A percentile compares a stretch with the other conserved stretches of the same genome.
Conservation (phyloP, 1,139 yeast genomes). For the Pneumocystis canis region DNA sequence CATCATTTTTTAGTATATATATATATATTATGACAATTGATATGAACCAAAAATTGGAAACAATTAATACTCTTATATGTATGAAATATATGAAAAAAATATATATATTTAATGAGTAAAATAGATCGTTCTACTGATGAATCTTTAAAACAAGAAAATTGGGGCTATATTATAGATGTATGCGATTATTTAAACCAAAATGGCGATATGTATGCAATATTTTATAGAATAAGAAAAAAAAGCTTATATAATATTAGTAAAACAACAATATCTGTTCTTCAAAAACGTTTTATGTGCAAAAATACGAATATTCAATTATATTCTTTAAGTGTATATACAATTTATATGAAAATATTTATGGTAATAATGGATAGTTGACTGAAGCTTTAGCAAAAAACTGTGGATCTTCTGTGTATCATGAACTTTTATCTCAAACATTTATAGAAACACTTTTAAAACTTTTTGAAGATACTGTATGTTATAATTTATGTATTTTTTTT, state of each 20-base stretch:
- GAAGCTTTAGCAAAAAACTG: slow-evolving; percentile 82
- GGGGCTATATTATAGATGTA: slow-evolving; percentile 68
- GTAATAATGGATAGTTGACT: slow-evolving; percentile 27
- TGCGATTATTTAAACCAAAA: slow-evolving; percentile 57
- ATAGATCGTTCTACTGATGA: slow-evolving; percentile 66
- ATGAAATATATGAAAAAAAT: slow-evolving; percentile 1
- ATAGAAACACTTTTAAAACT: slow-evolving; percentile 42
- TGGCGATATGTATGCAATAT: not conserved
- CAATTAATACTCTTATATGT: slow-evolving; percentile 1
- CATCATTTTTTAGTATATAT: not conserved
- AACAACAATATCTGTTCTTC: slow-evolving; percentile 38
- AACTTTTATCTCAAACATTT: slow-evolving; percentile 58
- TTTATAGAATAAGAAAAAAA: not conserved
- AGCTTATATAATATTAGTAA: slow-evolving; percentile 24
- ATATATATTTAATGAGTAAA: not conserved
- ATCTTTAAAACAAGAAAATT: slow-evolving; percentile 67
- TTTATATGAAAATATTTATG: not conserved
- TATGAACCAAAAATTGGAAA: slow-evolving; percentile 2
- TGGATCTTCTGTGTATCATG: slow-evolving; percentile 74
- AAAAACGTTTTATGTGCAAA: slow-evolving; percentile 37
- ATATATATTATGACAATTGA: slow-evolving; percentile 1
- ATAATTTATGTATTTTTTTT: not conserved
- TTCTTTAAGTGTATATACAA: slow-evolving; percentile 35
- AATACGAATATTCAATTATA: slow-evolving; percentile 76
- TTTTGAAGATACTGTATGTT: slow-evolving; percentile 34